Base-by-base conservation (phyloP, 73 alveolate species). In the Halteria grandinella region DNA sequence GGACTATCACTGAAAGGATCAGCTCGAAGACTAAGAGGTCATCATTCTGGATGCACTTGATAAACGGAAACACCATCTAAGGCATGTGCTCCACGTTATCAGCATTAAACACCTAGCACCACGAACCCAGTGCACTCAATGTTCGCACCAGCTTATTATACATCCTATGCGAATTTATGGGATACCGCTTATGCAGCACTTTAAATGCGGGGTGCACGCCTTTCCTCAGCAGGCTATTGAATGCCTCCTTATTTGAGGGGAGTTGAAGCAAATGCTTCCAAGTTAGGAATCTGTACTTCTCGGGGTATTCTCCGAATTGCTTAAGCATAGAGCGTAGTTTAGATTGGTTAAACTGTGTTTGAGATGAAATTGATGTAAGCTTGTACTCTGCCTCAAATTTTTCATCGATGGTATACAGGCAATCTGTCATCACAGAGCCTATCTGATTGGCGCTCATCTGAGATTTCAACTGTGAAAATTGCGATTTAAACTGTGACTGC, bases 41-140 rank as follows among this genome's bases (percentile, higher is more conserved):
- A 71, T 82, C 91, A 41, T 72, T 43, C 17, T 78, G 82, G 0
- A 72, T 29, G n/a, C 40, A 17, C 32, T 71, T 71, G 21, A 82
- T 47, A 58, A 90, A 86, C 10, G 97, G 97, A 47, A 74, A 87
- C 4, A 82, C 91, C 1, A 90, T 48, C 8, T 71, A 50, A 11
- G 97, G 97, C 44, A 90, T 47, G 48, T 55, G 86, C 20, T 86
- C 87, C 14, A 90, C 55, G 29, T 86, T n/a, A n/a, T n/a, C n/a
- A n/a, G n/a, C 86, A 34, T 88, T 78, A 69, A 90, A 75, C 14
- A 90, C 52, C 4, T 92, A 92, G 24, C 92, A 86, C 91, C 91
- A 90, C 34, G 80, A 75, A 5, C 94, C 90, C 15, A 86, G 77
- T 15, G 91, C 86, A 29, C 93, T 80, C 28, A 80, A 47, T 21